Evolutionary conservation across 441 rosid species (phyloP), one percentile per base, ranked within the genome.

Genomic region (Erodium trifolium): DNA sequence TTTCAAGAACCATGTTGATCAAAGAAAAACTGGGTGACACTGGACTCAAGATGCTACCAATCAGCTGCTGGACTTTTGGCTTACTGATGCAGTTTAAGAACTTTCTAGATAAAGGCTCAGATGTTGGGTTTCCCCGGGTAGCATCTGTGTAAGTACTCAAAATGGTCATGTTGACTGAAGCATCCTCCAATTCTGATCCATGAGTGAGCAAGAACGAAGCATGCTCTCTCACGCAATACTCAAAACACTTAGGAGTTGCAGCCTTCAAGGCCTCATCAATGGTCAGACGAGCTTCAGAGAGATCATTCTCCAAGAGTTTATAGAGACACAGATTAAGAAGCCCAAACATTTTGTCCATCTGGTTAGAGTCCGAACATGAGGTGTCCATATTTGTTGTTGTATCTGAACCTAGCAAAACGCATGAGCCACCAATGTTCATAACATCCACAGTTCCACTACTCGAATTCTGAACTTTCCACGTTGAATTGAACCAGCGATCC

Each of bases 181-280:
- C 78, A 55, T 66, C 86, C 47, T 76, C 79, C 11, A 70, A 51
- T 59, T 72, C 76, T 55, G 77, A 59, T 73, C 74, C 85, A 39
- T 73, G 66, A 55, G 67, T 73, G 14, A 82, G 82, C 82, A 83
- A 78, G 72, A 88, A 78, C 72, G 60, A 47, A 37, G 96, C 88
- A 74, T 92, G 96, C 76, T 92, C 97, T 79, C 80, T 87, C 75
- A 92, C 76, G 67, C 91, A 92, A 73, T 80, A 82, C 68, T 75
- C 72, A 63, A 85, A 84, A 66, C 78, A 76, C 64, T 63, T 75
- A 9, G 85, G 83, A 74, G 63, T 55, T 70, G 89, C 84, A 67
- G 78, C 79, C 76, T 83, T 83, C 47, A 88, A 74, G 37, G 97
- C 97, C 69, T 34, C 73, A 69, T 88, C 87, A 57, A 88, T 80